Evolutionary conservation across 305 asterid species (phyloP).

Genomic region (Rubia occidens): DNA sequence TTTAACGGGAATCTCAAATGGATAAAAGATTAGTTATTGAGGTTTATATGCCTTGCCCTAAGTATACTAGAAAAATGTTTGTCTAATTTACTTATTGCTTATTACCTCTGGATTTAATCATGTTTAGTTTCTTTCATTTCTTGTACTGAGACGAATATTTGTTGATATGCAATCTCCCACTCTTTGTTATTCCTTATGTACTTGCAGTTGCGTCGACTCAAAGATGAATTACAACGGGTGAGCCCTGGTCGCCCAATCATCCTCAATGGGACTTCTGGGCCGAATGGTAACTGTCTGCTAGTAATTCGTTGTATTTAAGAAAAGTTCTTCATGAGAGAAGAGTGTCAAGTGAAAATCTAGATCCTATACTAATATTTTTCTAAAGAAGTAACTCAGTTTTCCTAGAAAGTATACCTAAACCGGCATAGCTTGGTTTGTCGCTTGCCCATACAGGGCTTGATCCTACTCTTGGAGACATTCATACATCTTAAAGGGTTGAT

Average conservation of each 20-base stretch:
- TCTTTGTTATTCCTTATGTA: conserved; percentile 14
- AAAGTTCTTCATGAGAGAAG: neutral
- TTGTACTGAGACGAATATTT: neutral
- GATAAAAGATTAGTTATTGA: neutral
- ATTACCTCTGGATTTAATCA: neutral
- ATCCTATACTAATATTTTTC: neutral
- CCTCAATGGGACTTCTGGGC: conserved; percentile 53
- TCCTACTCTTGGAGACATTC: conserved; percentile 1
- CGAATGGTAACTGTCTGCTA: conserved; percentile 11
- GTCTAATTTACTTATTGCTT: neutral
- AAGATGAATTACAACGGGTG: conserved; percentile 68
- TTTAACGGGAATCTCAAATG: neutral
- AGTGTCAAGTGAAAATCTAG: neutral
- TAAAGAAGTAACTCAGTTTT: neutral
- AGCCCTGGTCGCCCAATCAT: conserved; percentile 53
- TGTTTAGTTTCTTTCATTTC: conserved; percentile 1
- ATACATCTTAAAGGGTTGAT: neutral
- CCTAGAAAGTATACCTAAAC: neutral
- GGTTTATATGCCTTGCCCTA: neutral
- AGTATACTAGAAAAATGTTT: neutral
- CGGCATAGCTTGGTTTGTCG: neutral
- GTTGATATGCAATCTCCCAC: neutral
- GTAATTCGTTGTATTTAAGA: neutral
- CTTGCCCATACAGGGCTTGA: neutral
- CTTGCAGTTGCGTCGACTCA: conserved; percentile 62